Base-by-base conservation (phyloP, 495 filamentous ascomycete genomes). In the Pyronema domesticum region DNA sequence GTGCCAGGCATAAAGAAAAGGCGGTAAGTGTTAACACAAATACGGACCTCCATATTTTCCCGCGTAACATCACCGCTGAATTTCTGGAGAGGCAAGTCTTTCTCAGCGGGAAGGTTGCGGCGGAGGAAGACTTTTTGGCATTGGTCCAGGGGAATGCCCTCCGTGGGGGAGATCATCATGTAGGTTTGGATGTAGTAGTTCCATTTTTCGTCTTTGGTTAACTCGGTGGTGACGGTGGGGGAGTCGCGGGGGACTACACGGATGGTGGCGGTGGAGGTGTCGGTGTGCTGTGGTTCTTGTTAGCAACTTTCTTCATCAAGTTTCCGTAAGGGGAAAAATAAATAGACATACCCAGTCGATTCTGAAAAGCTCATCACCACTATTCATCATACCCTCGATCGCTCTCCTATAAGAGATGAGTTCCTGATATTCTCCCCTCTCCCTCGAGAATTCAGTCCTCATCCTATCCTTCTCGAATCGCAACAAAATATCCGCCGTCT, bases 101-200 rank as follows among this genome's bases (percentile, higher is more conserved):
- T 67, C 53, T 75, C 74, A 14, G 73, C 69, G 0, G 81, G 79
- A 17, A 88, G 72, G 68, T 83, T 91, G 56, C 86, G 83, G 58
- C 80, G 78, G 9, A 93, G 68, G 72, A 73, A 86, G 45, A 73
- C 80, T 69, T 74, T 80, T 70, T 65, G 70, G 73, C 61, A 93
- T 17, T 75, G 74, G 6, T 73, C 73, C 40, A 80, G 73, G 6
- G 74, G 70, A 6, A 95, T 74, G 30, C 85, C 85, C 68, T 99
- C 93, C 11, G 93, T 99, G 6, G 82, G 84, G 55, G 93, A 88
- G 43, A 86, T 74, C 64, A 85, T 83, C 46, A 82, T 81, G 68
- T 83, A 99, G 8, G 88, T 85, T 40, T 86, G 86, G 42, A 94
- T 83, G 64, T 99, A 99, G 73, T 89, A 89, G 48, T 84, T 82